These are phyloP conservation scores for Vitis amurensis DNA, from an alignment of 164 flowering plant genomes.

Conservation along the genomic window DNA sequence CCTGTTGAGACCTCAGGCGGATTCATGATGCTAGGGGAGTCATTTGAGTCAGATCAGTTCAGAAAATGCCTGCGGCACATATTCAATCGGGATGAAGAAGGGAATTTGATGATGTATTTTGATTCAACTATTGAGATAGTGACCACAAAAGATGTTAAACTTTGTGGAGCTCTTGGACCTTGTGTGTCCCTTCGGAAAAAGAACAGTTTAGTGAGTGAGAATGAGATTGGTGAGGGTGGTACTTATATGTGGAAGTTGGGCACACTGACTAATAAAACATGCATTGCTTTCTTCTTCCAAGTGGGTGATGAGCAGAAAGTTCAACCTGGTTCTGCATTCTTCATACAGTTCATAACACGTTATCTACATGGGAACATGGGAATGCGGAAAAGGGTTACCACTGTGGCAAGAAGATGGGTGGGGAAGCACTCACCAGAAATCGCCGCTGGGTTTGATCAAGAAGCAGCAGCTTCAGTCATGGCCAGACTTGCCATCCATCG, in stretches of 20 bases:
- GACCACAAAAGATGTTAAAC: conserved; percentile 68
- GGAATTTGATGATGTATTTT: conserved; percentile 65
- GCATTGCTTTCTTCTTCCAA: conserved; percentile 85
- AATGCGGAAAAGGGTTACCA: conserved; percentile 75
- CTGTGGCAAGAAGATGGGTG: conserved; percentile 93
- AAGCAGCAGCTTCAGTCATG: conserved; percentile 90
- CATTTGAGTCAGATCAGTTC: conserved; percentile 77
- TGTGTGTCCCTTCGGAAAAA: conserved; percentile 65
- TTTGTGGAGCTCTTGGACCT: conserved; percentile 91
- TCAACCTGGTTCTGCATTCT: conserved; percentile 71
- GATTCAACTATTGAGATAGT: conserved; percentile 82
- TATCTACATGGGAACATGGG: conserved; percentile 62
- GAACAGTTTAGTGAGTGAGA: conserved; percentile 63
- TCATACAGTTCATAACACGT: conserved; percentile 77
- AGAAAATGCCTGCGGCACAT: conserved; percentile 67
- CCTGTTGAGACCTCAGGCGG: conserved; percentile 89
- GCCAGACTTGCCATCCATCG: conserved; percentile 79
- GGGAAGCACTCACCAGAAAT: conserved; percentile 65
- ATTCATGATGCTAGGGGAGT: conserved; percentile 73
- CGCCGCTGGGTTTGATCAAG: conserved; percentile 88
- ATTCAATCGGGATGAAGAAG: conserved; percentile 60
- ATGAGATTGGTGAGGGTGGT: conserved; percentile 73
- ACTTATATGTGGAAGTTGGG: conserved; percentile 77
- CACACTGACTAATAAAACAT: conserved; percentile 66
- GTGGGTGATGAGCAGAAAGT: conserved; percentile 55